phyloP scores from a whole-genome alignment of 2,329 filamentous ascomycete genomes.

The Sclerotinia borealis region DNA sequence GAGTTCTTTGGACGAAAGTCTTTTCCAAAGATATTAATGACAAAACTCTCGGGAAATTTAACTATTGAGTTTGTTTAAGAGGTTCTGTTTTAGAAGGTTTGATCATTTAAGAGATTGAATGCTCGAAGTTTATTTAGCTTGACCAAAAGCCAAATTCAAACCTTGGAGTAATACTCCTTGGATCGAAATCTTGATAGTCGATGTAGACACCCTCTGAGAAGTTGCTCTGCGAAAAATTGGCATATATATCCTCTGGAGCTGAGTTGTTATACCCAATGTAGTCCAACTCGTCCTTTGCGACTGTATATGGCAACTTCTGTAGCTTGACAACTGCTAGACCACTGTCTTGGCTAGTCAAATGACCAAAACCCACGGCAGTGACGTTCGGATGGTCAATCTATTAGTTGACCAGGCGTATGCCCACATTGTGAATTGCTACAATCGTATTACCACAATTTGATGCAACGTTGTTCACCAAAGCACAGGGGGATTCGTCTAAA shows the following conservation, averaged over 20 bases:
- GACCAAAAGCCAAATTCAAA: conserved; percentile 43
- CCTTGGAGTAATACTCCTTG: conserved; percentile 30
- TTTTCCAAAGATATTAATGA: too few relatives aligned
- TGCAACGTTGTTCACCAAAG: conserved; percentile 49
- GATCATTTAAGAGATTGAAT: conserved; percentile 43
- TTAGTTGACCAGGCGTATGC: conserved; percentile 51
- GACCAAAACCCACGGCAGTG: conserved; percentile 55
- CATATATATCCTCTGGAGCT: conserved; percentile 37
- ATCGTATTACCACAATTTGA: conserved; percentile 52
- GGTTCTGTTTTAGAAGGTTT: too few relatives aligned
- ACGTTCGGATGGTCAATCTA: conserved; percentile 54
- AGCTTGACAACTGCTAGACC: conserved; percentile 55
- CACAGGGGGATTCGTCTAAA: conserved; percentile 51
- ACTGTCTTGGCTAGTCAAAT: conserved; percentile 55
- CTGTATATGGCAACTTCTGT: conserved; percentile 52
- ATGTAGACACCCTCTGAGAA: conserved; percentile 45
- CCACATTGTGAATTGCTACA: conserved; percentile 59
- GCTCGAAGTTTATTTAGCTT: conserved; percentile 49
- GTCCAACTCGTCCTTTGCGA: conserved; percentile 50
- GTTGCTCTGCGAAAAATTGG: conserved; percentile 43
- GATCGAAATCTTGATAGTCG: conserved; percentile 47
- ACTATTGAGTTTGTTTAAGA: too few relatives aligned
- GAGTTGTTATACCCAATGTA: conserved; percentile 44
- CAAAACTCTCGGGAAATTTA: too few relatives aligned
- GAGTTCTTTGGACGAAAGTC: too few relatives aligned